phyloP scores from a whole-genome alignment of 768 basidiomycete genomes.

The Termitomyces sp. region DNA sequence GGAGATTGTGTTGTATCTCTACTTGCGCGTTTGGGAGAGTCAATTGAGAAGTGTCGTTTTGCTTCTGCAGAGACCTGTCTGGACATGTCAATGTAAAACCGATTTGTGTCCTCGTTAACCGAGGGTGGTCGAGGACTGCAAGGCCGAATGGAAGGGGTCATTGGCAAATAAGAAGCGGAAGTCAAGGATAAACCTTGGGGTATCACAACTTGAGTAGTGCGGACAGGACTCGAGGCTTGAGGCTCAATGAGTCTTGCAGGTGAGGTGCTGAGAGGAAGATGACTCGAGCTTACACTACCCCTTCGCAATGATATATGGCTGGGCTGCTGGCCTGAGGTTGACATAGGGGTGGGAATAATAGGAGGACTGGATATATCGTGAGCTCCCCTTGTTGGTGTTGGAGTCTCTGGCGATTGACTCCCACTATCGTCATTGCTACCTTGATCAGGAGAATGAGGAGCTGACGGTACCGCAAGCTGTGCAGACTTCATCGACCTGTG shows the following conservation, averaged over 20 bases:
- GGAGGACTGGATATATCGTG: slow-evolving; percentile 35
- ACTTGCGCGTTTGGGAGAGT: slow-evolving; percentile 29
- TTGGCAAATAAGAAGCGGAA: too few species aligned
- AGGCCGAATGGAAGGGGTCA: too few species aligned
- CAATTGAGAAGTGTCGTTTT: slow-evolving; percentile 16
- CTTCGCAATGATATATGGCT: slow-evolving; percentile 27
- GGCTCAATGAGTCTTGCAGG: slow-evolving; percentile 32
- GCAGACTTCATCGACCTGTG: slow-evolving; percentile 27
- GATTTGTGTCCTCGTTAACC: too few species aligned
- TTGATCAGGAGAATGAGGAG: slow-evolving; percentile 16
- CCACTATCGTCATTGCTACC: slow-evolving; percentile 11
- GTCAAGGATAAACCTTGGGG: too few species aligned
- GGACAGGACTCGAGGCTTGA: slow-evolving; percentile 33
- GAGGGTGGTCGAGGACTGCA: too few species aligned
- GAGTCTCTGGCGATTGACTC: slow-evolving; percentile 24
- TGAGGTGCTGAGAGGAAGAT: slow-evolving; percentile 32
- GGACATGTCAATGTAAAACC: too few species aligned
- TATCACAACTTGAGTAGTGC: too few species aligned
- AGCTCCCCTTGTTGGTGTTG: slow-evolving; percentile 30
- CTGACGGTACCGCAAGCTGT: slow-evolving; percentile 22
- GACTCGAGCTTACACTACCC: slow-evolving; percentile 30
- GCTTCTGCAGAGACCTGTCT: too few species aligned
- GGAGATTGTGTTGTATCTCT: slow-evolving; percentile 20
- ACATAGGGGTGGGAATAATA: slow-evolving; percentile 40
- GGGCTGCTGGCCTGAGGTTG: slow-evolving; percentile 28